phyloP scores from a whole-genome alignment of 1,284 basidiomycete species.

The Trametes polyzona region DNA sequence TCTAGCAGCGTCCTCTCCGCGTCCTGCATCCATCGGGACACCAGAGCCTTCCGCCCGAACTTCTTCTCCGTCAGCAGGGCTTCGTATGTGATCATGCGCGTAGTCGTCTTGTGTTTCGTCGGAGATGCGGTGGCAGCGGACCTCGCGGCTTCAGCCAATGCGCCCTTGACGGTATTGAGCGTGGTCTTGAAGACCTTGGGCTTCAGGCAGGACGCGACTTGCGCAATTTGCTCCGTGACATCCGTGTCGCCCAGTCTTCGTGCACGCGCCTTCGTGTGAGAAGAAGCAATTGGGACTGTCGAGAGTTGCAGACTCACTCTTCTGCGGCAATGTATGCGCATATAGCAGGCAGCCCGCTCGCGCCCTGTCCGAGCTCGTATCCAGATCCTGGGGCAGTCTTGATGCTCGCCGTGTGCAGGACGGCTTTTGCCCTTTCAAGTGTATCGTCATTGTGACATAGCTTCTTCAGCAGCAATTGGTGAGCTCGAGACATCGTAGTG shows the following conservation, averaged over 20 bases:
- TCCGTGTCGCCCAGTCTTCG: slow-evolving; percentile 38
- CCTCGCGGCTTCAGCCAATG: slow-evolving; percentile 20
- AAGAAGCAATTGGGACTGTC: not conserved
- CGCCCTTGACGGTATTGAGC: slow-evolving; percentile 34
- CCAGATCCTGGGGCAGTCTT: slow-evolving; percentile 41
- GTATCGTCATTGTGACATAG: slow-evolving; percentile 32
- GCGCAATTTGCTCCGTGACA: slow-evolving; percentile 37
- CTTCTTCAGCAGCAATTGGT: slow-evolving; percentile 14
- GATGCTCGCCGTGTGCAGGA: slow-evolving; percentile 33
- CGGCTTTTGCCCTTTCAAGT: slow-evolving; percentile 26
- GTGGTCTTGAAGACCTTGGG: slow-evolving; percentile 35
- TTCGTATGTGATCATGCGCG: slow-evolving; percentile 21
- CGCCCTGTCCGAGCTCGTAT: slow-evolving; percentile 35
- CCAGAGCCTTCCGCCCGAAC: slow-evolving; percentile 21
- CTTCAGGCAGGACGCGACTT: slow-evolving; percentile 39
- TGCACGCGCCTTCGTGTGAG: no score
- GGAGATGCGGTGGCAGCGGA: slow-evolving; percentile 8
- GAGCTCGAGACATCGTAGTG: slow-evolving; percentile 24
- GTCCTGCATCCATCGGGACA: slow-evolving; percentile 27
- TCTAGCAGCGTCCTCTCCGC: slow-evolving; percentile 28
- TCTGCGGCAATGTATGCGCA: slow-evolving; percentile 42
- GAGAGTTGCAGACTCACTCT: slow-evolving; percentile 28
- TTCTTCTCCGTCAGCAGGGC: slow-evolving; percentile 18
- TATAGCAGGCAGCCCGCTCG: slow-evolving; percentile 38
- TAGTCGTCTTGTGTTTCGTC: not conserved